phyloP scores from a whole-genome alignment of 129 eudicot genomes.

The Tanacetum coccineum region DNA sequence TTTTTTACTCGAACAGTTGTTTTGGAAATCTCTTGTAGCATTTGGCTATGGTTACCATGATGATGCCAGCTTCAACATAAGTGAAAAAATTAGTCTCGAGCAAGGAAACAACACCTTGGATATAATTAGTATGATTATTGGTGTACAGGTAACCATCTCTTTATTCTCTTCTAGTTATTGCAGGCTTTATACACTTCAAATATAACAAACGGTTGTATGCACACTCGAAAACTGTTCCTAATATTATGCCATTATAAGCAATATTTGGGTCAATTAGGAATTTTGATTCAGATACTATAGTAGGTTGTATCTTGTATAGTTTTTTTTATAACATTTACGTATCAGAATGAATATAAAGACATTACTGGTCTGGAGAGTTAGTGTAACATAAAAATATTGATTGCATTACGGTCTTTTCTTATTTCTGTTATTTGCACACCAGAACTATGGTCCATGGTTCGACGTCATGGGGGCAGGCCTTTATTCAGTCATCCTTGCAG shows the following conservation, averaged over 20 bases:
- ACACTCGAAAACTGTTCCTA: not conserved
- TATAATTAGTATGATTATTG: conserved; percentile 70
- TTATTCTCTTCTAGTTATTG: not conserved
- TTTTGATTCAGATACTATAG: no score
- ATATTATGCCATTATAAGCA: no score
- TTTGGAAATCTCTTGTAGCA: conserved; percentile 30
- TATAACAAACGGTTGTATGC: not conserved
- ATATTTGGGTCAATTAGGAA: no score
- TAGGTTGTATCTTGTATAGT: no score
- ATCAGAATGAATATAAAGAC: no score
- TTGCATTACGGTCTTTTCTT: no score
- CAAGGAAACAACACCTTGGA: conserved; percentile 67
- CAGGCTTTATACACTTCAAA: not conserved
- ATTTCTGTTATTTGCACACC: conserved; percentile 15
- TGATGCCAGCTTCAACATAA: conserved; percentile 59
- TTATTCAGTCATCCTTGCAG: conserved; percentile 48
- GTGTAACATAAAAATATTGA: no score
- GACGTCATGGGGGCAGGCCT: conserved; percentile 71
- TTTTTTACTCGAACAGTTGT: not conserved
- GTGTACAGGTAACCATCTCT: conserved; percentile 57
- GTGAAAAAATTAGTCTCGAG: conserved; percentile 46
- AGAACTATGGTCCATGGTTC: conserved; percentile 93
- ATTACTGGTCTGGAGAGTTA: no score
- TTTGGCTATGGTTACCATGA: conserved; percentile 81
- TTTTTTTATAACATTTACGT: no score